A percentile compares a stretch with the other conserved stretches of the same genome.
phyloP scores from a whole-genome alignment of 306 rosid genomes.

The Cicer cuneatum region DNA sequence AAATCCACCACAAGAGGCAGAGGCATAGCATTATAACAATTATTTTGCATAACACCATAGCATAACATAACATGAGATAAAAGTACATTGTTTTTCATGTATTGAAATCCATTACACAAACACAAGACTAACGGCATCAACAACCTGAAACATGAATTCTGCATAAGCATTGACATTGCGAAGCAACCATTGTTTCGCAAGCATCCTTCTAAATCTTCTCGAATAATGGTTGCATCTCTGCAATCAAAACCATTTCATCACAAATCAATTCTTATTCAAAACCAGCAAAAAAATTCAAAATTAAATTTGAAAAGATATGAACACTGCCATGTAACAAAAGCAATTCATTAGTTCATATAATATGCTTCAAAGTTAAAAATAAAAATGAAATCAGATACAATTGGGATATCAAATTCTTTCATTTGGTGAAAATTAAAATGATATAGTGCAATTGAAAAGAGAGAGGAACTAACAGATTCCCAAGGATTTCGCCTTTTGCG shows the following conservation, averaged over 20 bases:
- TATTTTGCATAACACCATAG: not conserved
- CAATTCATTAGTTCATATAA: no score
- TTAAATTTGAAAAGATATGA: not conserved
- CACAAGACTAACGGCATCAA: slow-evolving; percentile 17
- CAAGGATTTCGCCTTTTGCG: slow-evolving; percentile 65
- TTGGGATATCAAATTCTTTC: not conserved
- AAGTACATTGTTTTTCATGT: not conserved
- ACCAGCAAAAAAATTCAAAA: not conserved
- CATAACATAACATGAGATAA: not conserved
- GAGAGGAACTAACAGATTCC: slow-evolving; percentile 62
- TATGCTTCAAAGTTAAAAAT: not conserved
- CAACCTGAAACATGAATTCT: slow-evolving; percentile 74
- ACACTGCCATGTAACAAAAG: not conserved
- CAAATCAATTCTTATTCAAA: slow-evolving; percentile 25
- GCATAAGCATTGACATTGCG: slow-evolving; percentile 64
- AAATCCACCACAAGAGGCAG: not conserved
- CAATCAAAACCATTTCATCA: slow-evolving; percentile 43
- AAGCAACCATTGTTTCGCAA: slow-evolving; percentile 58
- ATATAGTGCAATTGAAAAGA: not conserved
- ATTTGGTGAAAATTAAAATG: not conserved
- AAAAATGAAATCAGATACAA: not conserved
- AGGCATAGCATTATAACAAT: not conserved
- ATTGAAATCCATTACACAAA: not conserved
- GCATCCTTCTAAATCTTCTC: slow-evolving; percentile 51
- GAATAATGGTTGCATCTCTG: slow-evolving; percentile 65